Conservation (phyloP, 495 filamentous ascomycete species). For the Amorphotheca resinae region DNA sequence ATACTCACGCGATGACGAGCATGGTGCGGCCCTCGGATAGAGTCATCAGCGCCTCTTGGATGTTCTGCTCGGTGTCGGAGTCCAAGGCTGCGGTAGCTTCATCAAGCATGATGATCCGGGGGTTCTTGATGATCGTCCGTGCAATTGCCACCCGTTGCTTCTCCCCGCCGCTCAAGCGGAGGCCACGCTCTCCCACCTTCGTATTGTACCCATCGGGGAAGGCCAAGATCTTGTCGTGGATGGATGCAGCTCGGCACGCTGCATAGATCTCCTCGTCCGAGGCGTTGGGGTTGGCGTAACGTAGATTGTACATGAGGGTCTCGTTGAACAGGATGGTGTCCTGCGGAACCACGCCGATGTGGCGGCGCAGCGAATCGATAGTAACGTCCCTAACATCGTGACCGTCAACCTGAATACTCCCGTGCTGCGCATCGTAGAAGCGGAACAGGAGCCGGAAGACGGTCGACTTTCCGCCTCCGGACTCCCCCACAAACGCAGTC, state of each 20-base stretch:
- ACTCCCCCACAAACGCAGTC: conserved; percentile 91
- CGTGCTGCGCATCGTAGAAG: conserved; percentile 74
- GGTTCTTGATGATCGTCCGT: conserved; percentile 89
- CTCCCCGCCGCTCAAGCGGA: conserved; percentile 87
- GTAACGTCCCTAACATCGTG: conserved; percentile 74
- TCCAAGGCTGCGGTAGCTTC: conserved; percentile 95
- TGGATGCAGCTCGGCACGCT: conserved; percentile 85
- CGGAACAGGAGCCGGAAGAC: conserved; percentile 93
- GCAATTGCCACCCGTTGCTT: conserved; percentile 97
- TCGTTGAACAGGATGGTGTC: conserved; percentile 97
- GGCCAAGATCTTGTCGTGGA: conserved; percentile 86
- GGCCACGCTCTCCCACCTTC: conserved; percentile 87
- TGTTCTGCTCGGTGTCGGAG: conserved; percentile 91
- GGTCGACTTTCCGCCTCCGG: conserved; percentile 92
- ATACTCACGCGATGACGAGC: conserved; percentile 44
- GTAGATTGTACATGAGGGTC: conserved; percentile 89
- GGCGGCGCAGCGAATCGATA: conserved; percentile 80
- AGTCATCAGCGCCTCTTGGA: conserved; percentile 71
- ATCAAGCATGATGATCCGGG: conserved; percentile 89
- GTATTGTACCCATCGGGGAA: conserved; percentile 91
- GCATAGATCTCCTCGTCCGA: conserved; percentile 78
- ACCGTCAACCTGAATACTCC: conserved; percentile 72
- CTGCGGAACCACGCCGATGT: conserved; percentile 93
- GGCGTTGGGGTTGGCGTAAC: conserved; percentile 78
- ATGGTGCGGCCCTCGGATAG: conserved; percentile 78